Conservation (phyloP, 2,329 filamentous ascomycete species). For the Colletotrichum sansevieriae region DNA sequence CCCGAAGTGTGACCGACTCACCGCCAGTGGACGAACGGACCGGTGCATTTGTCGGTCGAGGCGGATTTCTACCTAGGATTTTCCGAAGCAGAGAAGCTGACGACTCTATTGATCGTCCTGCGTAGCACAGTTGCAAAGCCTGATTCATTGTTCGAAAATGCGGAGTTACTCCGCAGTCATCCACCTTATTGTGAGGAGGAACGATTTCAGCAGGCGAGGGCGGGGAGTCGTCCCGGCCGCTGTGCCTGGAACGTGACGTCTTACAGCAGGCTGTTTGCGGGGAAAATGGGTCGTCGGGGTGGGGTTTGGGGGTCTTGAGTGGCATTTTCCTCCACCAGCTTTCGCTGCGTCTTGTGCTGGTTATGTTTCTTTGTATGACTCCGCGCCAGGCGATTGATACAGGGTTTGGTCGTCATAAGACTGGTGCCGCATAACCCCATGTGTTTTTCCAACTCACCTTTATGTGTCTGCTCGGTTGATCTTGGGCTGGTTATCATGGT, state of each 20-base stretch:
- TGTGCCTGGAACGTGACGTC: conserved; percentile 22
- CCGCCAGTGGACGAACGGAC: conserved; percentile 9
- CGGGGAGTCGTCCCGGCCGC: conserved; percentile 7
- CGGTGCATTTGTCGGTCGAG: conserved; percentile 8
- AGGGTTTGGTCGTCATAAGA: too few species aligned
- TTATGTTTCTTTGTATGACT: too few species aligned
- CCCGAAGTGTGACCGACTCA: conserved; percentile 28
- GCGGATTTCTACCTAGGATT: not conserved
- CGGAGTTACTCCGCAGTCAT: conserved; percentile 14
- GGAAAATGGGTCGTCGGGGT: not conserved
- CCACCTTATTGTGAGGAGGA: conserved; percentile 11
- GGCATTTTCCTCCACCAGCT: too few species aligned
- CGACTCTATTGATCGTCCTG: not conserved
- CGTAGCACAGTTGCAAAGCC: not conserved
- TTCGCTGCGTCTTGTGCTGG: too few species aligned
- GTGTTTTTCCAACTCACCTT: too few species aligned
- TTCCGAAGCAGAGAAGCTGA: not conserved
- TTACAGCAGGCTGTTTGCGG: not conserved
- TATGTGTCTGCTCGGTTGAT: too few species aligned
- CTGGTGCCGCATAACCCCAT: too few species aligned
- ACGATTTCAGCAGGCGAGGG: not conserved
- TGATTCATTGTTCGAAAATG: not conserved
- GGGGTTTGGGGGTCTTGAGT: not conserved
- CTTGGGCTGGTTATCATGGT: too few species aligned
- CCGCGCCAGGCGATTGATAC: too few species aligned